A percentile compares a stretch with the other conserved stretches of the same genome.
These are phyloP conservation scores for Salix suchowensis DNA, from an alignment of 345 rosid genomes.

Conservation along the genomic window DNA sequence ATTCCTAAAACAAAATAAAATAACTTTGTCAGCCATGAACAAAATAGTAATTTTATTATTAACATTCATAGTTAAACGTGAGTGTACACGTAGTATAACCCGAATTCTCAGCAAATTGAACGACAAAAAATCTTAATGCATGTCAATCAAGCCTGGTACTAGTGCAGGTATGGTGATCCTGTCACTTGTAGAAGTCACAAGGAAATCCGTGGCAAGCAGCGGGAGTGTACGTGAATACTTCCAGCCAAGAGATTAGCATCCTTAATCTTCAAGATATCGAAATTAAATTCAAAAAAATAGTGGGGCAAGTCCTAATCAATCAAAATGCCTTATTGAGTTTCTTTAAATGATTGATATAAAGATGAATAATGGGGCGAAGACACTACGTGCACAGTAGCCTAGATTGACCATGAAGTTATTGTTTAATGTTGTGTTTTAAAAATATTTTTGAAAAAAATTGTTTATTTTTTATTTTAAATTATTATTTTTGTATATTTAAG, in stretches of 20 bases:
- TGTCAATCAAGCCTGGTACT: background rate
- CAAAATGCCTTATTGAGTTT: background rate
- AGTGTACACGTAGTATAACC: no score
- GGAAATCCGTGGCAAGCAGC: background rate
- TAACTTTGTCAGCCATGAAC: no score
- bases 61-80: no score
- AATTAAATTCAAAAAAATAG: background rate
- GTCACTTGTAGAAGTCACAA: background rate
- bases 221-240: background rate
- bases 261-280: background rate
- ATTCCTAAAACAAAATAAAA: no score
- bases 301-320: background rate
- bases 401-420: no score
- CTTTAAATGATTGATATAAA: background rate
- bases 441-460: no score
- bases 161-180: background rate
- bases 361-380: background rate
- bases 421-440: no score
- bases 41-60: no score
- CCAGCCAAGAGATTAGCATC: background rate
- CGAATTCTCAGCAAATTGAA: background rate
- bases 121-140: background rate
- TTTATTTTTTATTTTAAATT: no score
- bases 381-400: no score
- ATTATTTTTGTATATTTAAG: no score